These are phyloP conservation scores for Tricholoma hemisulphureum DNA, from an alignment of 768 basidiomycete species.

Conservation along the genomic window DNA sequence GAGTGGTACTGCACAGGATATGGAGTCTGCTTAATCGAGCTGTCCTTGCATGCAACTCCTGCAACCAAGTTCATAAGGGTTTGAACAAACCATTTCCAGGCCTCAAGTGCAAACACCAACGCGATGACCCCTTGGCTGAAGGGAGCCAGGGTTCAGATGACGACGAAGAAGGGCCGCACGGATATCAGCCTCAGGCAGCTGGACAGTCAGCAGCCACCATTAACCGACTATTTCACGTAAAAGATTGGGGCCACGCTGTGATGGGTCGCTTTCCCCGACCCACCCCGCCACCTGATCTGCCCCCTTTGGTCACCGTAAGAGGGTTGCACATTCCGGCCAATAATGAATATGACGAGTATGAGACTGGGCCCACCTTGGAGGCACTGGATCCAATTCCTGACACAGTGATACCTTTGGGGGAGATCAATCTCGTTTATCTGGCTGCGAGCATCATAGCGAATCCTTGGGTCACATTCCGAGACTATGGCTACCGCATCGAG, in stretches of 20 bases:
- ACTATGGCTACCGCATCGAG: constrained; percentile 14
- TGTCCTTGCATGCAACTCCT: too few relatives aligned
- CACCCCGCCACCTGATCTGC: constrained; percentile 1
- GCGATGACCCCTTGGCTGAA: neutral
- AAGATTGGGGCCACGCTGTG: constrained; percentile 2
- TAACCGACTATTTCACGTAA: neutral
- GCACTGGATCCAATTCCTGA: constrained; percentile 8
- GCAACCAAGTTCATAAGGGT: too few relatives aligned
- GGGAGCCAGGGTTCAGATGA: neutral
- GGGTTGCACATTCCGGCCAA: neutral
- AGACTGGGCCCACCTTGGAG: constrained; percentile 8
- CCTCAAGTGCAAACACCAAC: neutral
- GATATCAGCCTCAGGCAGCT: too few relatives aligned
- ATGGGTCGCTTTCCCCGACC: constrained; percentile 1
- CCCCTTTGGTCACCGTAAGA: neutral
- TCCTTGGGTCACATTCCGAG: constrained; percentile 12
- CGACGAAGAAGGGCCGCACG: too few relatives aligned
- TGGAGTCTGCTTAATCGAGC: too few relatives aligned
- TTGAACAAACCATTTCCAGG: neutral
- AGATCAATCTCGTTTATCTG: constrained; percentile 9
- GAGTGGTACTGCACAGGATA: too few relatives aligned
- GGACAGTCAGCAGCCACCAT: too few relatives aligned
- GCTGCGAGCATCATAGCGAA: constrained; percentile 9
- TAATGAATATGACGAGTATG: constrained; percentile 13
- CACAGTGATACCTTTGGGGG: neutral